phyloP scores from a whole-genome alignment of 257 asterid species.

The Fraxinus americana region DNA sequence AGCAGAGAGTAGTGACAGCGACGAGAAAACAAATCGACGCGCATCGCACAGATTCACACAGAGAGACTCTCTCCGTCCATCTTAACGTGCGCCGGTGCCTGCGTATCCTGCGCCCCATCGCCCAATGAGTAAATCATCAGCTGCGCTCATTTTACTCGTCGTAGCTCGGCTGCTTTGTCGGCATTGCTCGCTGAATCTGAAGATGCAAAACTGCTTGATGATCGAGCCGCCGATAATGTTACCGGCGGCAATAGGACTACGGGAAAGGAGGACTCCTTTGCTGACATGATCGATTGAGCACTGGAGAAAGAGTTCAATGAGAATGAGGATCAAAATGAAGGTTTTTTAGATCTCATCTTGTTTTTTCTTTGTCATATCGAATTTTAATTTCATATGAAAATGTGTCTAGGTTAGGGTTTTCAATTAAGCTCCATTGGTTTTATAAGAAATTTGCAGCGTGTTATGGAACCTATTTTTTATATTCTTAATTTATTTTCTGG shows the following conservation, averaged over 20 bases:
- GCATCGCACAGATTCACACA: conserved; percentile 18
- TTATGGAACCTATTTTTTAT: no score
- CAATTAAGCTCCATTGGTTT: no score
- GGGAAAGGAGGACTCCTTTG: conserved; percentile 75
- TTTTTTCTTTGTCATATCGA: no score
- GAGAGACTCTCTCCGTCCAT: neutral
- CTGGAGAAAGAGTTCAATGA: conserved; percentile 91
- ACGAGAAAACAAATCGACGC: conserved; percentile 33
- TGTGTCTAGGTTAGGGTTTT: no score
- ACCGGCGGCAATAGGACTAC: conserved; percentile 50
- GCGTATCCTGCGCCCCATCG: conserved; percentile 46
- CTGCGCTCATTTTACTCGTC: conserved; percentile 28
- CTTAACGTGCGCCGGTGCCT: conserved; percentile 47
- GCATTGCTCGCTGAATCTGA: conserved; percentile 35
- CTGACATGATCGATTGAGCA: conserved; percentile 96
- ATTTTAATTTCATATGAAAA: no score
- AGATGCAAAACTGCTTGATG: conserved; percentile 38
- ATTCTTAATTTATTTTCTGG: no score
- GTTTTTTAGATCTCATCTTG: no score
- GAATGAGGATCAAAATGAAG: no score
- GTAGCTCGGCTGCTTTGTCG: conserved; percentile 19
- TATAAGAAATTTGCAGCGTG: no score
- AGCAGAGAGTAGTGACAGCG: conserved; percentile 22
- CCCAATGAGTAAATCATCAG: conserved; percentile 59
- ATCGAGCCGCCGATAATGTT: conserved; percentile 23